Evolutionary conservation across 1,139 yeast species (phyloP).

Genomic region (Eremothecium coryli): DNA sequence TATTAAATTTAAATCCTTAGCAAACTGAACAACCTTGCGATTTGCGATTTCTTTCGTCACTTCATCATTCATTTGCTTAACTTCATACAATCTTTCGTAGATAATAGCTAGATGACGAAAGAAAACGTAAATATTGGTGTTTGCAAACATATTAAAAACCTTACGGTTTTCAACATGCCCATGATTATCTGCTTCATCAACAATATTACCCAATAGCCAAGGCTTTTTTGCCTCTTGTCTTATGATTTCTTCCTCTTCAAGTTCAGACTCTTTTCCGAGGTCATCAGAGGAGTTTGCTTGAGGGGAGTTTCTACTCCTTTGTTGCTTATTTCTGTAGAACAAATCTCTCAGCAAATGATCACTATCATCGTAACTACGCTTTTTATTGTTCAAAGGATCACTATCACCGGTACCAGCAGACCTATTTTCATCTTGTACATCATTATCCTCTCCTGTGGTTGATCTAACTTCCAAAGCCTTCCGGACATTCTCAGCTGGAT

Average conservation of each 20-base stretch:
- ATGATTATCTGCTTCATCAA: slow-evolving; percentile 33
- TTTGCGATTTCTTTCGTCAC: slow-evolving; percentile 65
- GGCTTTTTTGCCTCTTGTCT: slow-evolving; percentile 43
- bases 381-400: slow-evolving; percentile 26
- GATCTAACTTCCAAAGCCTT: slow-evolving; percentile 31
- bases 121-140: slow-evolving; percentile 85
- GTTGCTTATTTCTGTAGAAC: slow-evolving; percentile 48
- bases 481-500: slow-evolving; percentile 28
- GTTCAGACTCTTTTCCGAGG: slow-evolving; percentile 21
- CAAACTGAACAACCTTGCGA: slow-evolving; percentile 69
- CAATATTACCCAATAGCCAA: slow-evolving; percentile 52
- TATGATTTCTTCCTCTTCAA: slow-evolving; percentile 29
- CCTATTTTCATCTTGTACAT: slow-evolving; percentile 15
- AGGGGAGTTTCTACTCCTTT: slow-evolving; percentile 34
- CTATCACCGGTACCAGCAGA: slow-evolving; percentile 8
- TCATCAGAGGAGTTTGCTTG: slow-evolving; percentile 16
- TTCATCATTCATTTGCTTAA: slow-evolving; percentile 55
- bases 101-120: slow-evolving; percentile 78
- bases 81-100: slow-evolving; percentile 69
- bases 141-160: slow-evolving; percentile 73
- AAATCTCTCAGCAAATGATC: slow-evolving; percentile 66
- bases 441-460: slow-evolving; percentile 14
- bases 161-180: slow-evolving; percentile 28
- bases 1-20: slow-evolving; percentile 74
- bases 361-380: slow-evolving; percentile 47